phyloP scores from a whole-genome alignment of 108 stramenopile genomes.

The Pelagomonas calceolata region DNA sequence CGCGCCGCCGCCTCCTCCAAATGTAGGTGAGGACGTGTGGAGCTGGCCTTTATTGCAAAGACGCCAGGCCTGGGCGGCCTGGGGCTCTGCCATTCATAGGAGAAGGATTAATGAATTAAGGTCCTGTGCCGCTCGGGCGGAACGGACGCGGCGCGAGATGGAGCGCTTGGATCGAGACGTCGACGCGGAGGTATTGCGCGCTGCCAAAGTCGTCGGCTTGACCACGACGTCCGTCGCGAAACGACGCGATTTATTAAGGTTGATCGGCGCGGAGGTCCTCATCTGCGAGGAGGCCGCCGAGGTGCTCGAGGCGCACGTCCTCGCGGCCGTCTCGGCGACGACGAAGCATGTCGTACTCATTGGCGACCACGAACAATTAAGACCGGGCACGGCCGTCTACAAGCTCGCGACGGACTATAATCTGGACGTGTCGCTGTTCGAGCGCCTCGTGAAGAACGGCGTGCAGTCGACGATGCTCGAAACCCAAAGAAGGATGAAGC shows the following conservation, averaged over 20 bases:
- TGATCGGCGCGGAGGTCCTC: constrained; percentile 17
- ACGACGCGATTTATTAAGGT: constrained; percentile 9
- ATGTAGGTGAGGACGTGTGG: no score
- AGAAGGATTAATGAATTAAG: no score
- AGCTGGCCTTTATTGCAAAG: no score
- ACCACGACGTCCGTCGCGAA: constrained; percentile 31
- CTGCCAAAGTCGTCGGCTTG: constrained; percentile 20
- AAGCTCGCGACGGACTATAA: constrained; percentile 8
- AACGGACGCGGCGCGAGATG: constrained; percentile 10
- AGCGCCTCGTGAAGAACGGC: constrained; percentile 22
- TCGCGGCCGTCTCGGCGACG: constrained; percentile 11
- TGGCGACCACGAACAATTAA: constrained; percentile 20
- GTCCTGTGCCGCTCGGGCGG: not conserved
- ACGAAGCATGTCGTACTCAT: constrained; percentile 32
- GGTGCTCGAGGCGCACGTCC: constrained; percentile 29
- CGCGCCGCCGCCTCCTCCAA: no score
- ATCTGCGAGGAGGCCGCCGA: constrained; percentile 43
- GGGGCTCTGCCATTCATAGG: no score
- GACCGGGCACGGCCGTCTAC: constrained; percentile 9
- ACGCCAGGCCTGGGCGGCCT: no score
- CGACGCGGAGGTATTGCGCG: constrained; percentile 1
- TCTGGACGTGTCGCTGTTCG: constrained; percentile 38
- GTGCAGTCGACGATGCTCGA: constrained; percentile 19
- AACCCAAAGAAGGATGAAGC: constrained; percentile 37
- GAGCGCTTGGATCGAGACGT: constrained; percentile 12